Evolutionary conservation across 441 rosid genomes (phyloP).

Genomic region (Cnidoscolus chayamansa): DNA sequence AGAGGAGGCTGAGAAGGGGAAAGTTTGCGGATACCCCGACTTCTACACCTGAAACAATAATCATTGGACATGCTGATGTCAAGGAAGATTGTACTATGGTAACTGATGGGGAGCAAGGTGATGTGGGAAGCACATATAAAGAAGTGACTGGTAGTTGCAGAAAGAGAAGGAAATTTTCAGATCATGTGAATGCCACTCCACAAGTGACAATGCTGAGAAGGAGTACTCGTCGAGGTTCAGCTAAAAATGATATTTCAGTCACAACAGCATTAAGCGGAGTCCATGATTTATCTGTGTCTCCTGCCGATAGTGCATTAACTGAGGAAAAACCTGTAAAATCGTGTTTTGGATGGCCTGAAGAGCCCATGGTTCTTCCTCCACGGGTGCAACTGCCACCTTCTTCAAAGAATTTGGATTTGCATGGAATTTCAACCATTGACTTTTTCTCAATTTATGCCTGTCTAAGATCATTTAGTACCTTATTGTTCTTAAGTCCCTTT

Average conservation of each 20-base stretch:
- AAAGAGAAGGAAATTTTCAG: slow-evolving; percentile 52
- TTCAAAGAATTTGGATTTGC: slow-evolving; percentile 68
- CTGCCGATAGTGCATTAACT: slow-evolving; percentile 50
- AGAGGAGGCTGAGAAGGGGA: slow-evolving; percentile 23
- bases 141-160: slow-evolving; percentile 38
- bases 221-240: slow-evolving; percentile 70
- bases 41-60: slow-evolving; percentile 8
- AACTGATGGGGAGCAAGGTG: slow-evolving; percentile 36
- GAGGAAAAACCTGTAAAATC: slow-evolving; percentile 45
- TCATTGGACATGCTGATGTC: slow-evolving; percentile 6
- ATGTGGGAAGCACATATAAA: slow-evolving; percentile 32
- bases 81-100: slow-evolving; percentile 14
- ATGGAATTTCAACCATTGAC: slow-evolving; percentile 58
- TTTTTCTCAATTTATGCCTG: slow-evolving; percentile 77
- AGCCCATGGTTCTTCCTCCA: slow-evolving; percentile 39
- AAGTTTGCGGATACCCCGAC: slow-evolving; percentile 9
- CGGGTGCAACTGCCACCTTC: slow-evolving; percentile 67
- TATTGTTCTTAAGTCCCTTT: slow-evolving; percentile 74
- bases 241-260: slow-evolving; percentile 33
- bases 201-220: slow-evolving; percentile 64
- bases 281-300: slow-evolving; percentile 42
- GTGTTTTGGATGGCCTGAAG: slow-evolving; percentile 32
- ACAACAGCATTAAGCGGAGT: slow-evolving; percentile 23
- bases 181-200: slow-evolving; percentile 30
- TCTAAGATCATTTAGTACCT: slow-evolving; percentile 71